A percentile compares a stretch with the other conserved stretches of the same genome.
These are phyloP conservation scores for Seiridium unicorne DNA, from an alignment of 2,329 filamentous ascomycete genomes.

Conservation along the genomic window DNA sequence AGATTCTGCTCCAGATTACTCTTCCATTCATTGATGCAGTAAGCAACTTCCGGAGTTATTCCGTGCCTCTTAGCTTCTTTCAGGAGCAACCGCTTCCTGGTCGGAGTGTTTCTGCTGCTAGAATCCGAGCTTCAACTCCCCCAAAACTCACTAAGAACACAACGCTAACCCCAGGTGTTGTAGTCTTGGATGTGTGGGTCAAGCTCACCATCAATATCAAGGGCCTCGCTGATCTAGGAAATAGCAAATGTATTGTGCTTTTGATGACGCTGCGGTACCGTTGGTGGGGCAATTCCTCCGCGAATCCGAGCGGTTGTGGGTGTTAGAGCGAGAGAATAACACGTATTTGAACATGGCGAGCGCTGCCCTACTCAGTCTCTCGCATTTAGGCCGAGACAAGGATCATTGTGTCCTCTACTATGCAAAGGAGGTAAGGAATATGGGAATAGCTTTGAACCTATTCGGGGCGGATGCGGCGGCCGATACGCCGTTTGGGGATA, in stretches of 20 bases:
- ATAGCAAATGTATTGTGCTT: conserved; percentile 34
- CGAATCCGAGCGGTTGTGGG: conserved; percentile 26
- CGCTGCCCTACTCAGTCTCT: conserved; percentile 30
- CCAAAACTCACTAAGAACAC: no score
- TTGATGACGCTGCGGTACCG: conserved; percentile 20
- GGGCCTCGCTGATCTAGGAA: neutral
- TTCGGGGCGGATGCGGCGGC: conserved; percentile 18
- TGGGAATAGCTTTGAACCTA: conserved; percentile 28
- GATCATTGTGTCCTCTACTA: conserved; percentile 31
- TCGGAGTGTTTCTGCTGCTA: no score
- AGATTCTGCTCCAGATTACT: conserved; percentile 32
- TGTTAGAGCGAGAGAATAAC: conserved; percentile 13
- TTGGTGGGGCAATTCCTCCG: conserved; percentile 19
- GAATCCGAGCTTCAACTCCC: no score
- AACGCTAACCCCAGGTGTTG: no score
- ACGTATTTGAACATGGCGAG: conserved; percentile 28
- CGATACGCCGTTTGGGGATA: neutral
- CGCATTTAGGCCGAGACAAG: conserved; percentile 31
- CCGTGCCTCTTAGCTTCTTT: no score
- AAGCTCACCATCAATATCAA: neutral
- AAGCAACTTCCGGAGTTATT: no score
- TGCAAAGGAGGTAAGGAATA: conserved; percentile 23
- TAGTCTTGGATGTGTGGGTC: conserved; percentile 30
- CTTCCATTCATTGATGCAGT: conserved; percentile 31
- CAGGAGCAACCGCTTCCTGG: no score